Evolutionary conservation across 2,329 filamentous ascomycete genomes (phyloP).

Genomic region (Nothophoma quercina): DNA sequence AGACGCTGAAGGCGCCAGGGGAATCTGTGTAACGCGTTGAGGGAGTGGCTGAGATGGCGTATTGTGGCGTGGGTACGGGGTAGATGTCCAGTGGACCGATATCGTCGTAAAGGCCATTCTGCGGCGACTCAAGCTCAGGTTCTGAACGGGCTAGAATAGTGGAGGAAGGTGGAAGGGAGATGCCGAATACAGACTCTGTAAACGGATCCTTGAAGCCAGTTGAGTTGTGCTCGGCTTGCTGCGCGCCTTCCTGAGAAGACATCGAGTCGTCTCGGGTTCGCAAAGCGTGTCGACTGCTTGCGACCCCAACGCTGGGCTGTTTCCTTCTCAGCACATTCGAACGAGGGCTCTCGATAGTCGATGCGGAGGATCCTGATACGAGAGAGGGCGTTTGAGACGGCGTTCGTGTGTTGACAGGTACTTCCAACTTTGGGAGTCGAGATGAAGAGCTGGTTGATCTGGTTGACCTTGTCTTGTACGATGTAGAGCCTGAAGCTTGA

Average conservation of each 20-base stretch:
- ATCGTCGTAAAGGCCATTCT: constrained; percentile 48
- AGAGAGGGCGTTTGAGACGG: constrained; percentile 59
- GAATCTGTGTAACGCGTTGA: constrained; percentile 80
- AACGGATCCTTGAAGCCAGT: constrained; percentile 50
- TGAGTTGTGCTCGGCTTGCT: constrained; percentile 35
- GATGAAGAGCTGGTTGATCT: constrained; percentile 37
- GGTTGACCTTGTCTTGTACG: constrained; percentile 34
- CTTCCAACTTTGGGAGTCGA: constrained; percentile 47
- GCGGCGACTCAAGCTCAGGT: constrained; percentile 34
- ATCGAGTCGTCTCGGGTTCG: constrained; percentile 43
- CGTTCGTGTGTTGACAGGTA: constrained; percentile 48
- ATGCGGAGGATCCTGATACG: constrained; percentile 57
- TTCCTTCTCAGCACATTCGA: constrained; percentile 55
- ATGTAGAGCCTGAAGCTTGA: constrained; percentile 23
- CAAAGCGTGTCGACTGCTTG: constrained; percentile 39
- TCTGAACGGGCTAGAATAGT: constrained; percentile 38
- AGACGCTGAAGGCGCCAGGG: constrained; percentile 74
- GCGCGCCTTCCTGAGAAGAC: constrained; percentile 45
- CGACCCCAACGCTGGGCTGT: constrained; percentile 52
- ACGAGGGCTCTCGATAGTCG: constrained; percentile 55
- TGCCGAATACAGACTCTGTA: constrained; percentile 54
- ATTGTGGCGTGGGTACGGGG: constrained; percentile 71
- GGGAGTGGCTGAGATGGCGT: constrained; percentile 72
- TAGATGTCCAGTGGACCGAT: constrained; percentile 69
- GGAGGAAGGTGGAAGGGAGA: constrained; percentile 50